Base-by-base conservation (phyloP, 1,139 yeast genomes). In the Yamadazyma siamensis region DNA sequence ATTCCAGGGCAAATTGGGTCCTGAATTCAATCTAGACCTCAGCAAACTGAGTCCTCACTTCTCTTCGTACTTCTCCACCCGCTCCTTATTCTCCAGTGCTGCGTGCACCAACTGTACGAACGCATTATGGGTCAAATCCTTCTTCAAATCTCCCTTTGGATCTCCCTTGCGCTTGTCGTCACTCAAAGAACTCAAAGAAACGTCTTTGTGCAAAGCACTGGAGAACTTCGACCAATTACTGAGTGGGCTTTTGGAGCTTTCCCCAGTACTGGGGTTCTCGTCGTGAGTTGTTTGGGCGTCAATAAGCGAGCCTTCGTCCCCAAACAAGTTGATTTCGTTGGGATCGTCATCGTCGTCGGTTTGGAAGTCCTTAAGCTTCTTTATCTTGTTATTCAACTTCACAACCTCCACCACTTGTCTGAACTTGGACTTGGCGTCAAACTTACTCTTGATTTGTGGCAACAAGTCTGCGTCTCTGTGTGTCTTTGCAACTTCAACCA, bases 351-450 rank as follows among this genome's bases (percentile, higher is more conserved):
- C 80, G 31, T 66, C 77, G 3, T 67, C 77, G 28, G 71, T 59
- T 61, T 49, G 77, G 37, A 68, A 46, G 33, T 56, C 62, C 54
- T 80, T 78, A 52, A 87, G 71, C 37, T 80, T 77, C 48, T 73
- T 67, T 53, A 87, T 78, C 51, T 84, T 71, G 56, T 86, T 85
- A 47, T 80, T 75, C 55, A 87, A 71, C 46, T 77, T 77, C 32
- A 87, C 88, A 49, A 85, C 70, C 52, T 83, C 94, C 43, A 87
- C 82, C 21, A 94, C 97, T 49, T 84, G 87, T 52, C 80, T 77
- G 62, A 91, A 81, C 56, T 84, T 88, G 53, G 76, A 73, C 52
- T 84, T 85, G 23, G 95, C 95, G 54, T 84, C 80, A 69, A 88
- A 85, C 31, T 85, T 85, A 49, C 78, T 76, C 60, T 61, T 64